Evolutionary conservation across 2,329 filamentous ascomycete species (phyloP), one percentile per base, ranked within the genome.

Genomic region (Cryphonectria parasitica): DNA sequence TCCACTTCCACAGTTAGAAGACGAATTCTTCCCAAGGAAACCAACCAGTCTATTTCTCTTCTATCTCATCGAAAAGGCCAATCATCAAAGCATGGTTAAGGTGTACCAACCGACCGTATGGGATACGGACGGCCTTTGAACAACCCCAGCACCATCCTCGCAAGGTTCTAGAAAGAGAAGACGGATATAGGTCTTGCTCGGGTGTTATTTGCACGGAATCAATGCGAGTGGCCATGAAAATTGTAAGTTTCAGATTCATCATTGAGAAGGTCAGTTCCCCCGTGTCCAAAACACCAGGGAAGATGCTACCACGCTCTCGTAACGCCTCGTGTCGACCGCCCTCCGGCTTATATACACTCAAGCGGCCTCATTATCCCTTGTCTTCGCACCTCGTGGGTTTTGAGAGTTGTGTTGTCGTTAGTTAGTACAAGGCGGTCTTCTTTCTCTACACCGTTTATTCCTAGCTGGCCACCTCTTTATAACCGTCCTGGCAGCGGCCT

Each of bases 401-500:
- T 39, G 22, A 39, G 22, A 39, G 31, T 34, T 19, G 31, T 39
- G 17, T 13, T 31, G 31, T 58, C 19, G 54, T 25, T 31, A 15
- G 1, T 61, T 22, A 5, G 22, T 36, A 34, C 31, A 31, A 39
- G 34, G 10, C 58, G 6, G 58, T 22, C 11, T 39, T 34, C 58
- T 34, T 39, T 39, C 31, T n/a, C 15, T 61, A 39, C 56, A 61
- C 58, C 56, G 31, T 36, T 13, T 31, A 36, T 60, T 15, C 31
- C 56, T 5, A 36, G 19, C 54, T 41, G 45, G 22, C 41, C 22
- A 41, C 36, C 25, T 66, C 64, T 28, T 54, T 10, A 10, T 34
- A 49, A 54, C 43, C 67, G 39, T 64, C 39, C 56, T 39, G 28
- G 43, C 66, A 60, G 63, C 58, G 52, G 49, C 56, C 58, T 5